Evolutionary conservation across 2,329 filamentous ascomycete genomes (phyloP).

Genomic region (Fusarium pseudograminearum): DNA sequence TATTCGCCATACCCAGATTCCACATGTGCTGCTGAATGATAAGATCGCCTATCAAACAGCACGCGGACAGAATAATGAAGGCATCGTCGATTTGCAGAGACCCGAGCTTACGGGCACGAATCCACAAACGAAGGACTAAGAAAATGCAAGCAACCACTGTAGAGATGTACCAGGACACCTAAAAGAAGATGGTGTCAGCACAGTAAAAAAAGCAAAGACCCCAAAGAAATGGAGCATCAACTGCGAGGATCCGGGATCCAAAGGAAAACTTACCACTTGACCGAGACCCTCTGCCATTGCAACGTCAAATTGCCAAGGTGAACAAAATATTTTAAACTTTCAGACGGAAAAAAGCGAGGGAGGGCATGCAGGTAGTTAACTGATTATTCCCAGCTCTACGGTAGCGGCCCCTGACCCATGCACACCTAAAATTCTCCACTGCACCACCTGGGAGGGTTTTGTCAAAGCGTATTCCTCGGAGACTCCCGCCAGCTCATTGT

Average conservation of each 20-base stretch:
- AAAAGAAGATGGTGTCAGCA: not conserved
- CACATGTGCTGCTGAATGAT: slow-evolving; percentile 45
- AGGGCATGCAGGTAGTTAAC: slow-evolving; percentile 22
- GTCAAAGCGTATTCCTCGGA: not conserved
- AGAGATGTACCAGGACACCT: slow-evolving; percentile 46
- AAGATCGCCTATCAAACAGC: slow-evolving; percentile 41
- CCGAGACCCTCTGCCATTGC: slow-evolving; percentile 44
- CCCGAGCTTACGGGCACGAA: slow-evolving; percentile 38
- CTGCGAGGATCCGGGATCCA: not conserved
- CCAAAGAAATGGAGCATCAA: not conserved
- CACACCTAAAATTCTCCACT: not conserved
- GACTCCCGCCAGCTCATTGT: slow-evolving; percentile 9
- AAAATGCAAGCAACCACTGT: slow-evolving; percentile 38
- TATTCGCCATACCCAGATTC: slow-evolving; percentile 46
- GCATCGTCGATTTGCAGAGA: slow-evolving; percentile 35
- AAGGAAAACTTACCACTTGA: slow-evolving; percentile 37
- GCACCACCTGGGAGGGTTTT: not conserved
- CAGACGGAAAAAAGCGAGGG: not conserved
- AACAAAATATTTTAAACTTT: slow-evolving; percentile 4
- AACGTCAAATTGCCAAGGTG: slow-evolving; percentile 1
- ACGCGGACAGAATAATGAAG: slow-evolving; percentile 34
- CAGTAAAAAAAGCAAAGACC: not conserved
- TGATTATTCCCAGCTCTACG: slow-evolving; percentile 25
- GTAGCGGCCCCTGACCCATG: not conserved
- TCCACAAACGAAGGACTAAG: slow-evolving; percentile 34